Percentiles rank a stretch among this genome's conserved stretches.
Evolutionary conservation across 768 basidiomycete species (phyloP).

Genomic region (Stropharia rugosoannulata): DNA sequence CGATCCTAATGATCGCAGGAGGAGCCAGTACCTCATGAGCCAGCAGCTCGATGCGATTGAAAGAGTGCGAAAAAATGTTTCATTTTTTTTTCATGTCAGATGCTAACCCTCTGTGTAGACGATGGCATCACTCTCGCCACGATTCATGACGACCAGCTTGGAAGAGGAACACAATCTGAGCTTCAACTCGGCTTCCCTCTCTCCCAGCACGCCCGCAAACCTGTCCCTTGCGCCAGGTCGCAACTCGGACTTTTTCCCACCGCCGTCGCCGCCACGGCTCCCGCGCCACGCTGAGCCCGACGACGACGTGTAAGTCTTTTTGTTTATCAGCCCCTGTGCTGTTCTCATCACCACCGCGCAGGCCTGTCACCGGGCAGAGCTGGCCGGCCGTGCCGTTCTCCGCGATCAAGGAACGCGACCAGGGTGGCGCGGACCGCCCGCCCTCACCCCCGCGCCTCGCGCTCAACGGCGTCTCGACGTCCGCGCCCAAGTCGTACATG

Average conservation of each 20-base stretch:
- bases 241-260: slow-evolving; percentile 29
- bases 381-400: slow-evolving; percentile 46
- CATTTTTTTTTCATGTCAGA: neutral
- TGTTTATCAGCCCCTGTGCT: slow-evolving; percentile 3
- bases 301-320: slow-evolving; percentile 18
- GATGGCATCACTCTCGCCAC: slow-evolving; percentile 68
- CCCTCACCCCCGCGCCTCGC: slow-evolving; percentile 64
- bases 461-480: slow-evolving; percentile 66
- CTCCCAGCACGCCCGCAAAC: slow-evolving; percentile 29
- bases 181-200: slow-evolving; percentile 27
- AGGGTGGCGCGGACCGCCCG: slow-evolving; percentile 26
- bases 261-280: slow-evolving; percentile 37
- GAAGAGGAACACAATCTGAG: slow-evolving; percentile 33
- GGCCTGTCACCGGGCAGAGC: slow-evolving; percentile 15
- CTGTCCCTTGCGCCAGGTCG: slow-evolving; percentile 19
- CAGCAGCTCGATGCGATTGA: slow-evolving; percentile 81
- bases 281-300: slow-evolving; percentile 30
- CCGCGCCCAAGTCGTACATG: slow-evolving; percentile 50
- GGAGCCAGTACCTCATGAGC: slow-evolving; percentile 74
- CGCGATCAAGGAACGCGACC: slow-evolving; percentile 28
- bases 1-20: slow-evolving; percentile 72
- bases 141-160: slow-evolving; percentile 39
- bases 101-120: slow-evolving; percentile 35
- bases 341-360: neutral
- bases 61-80: slow-evolving; percentile 35